Evolutionary conservation across 202 grass and related monocot genomes (phyloP).

Genomic region (Setaria italica): DNA sequence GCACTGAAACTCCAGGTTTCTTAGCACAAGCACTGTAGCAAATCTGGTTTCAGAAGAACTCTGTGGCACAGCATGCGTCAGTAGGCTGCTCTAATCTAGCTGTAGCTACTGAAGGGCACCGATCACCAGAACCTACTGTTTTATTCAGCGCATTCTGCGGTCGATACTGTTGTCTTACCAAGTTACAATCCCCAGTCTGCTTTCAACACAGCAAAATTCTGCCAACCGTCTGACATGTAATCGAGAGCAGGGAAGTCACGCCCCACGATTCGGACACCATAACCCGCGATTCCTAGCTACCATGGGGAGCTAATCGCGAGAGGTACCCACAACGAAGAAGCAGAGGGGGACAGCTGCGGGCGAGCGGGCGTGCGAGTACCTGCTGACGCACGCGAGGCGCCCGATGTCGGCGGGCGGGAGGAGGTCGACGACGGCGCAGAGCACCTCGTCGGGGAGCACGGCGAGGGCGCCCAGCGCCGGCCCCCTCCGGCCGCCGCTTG

Average conservation of each 20-base stretch:
- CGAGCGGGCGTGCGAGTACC: conserved; percentile 39
- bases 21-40: not conserved
- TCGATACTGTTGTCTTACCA: not conserved
- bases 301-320: not conserved
- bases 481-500: conserved; percentile 55
- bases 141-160: not conserved
- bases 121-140: not conserved
- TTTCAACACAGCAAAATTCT: not conserved
- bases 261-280: not conserved
- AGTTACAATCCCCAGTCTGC: not conserved
- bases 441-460: conserved; percentile 77
- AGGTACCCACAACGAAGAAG: not conserved
- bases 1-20: not conserved
- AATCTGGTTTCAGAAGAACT: not conserved
- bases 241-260: not conserved
- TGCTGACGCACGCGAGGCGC: conserved; percentile 90
- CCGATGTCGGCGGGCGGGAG: conserved; percentile 79
- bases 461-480: conserved; percentile 79
- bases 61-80: not conserved
- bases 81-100: not conserved
- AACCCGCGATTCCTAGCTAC: not conserved
- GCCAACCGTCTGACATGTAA: not conserved
- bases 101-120: not conserved
- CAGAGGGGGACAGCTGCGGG: not conserved
- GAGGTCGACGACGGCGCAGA: conserved; percentile 89